Base-by-base conservation (phyloP, 2,329 filamentous ascomycete species). In the Bretziella fagacearum region DNA sequence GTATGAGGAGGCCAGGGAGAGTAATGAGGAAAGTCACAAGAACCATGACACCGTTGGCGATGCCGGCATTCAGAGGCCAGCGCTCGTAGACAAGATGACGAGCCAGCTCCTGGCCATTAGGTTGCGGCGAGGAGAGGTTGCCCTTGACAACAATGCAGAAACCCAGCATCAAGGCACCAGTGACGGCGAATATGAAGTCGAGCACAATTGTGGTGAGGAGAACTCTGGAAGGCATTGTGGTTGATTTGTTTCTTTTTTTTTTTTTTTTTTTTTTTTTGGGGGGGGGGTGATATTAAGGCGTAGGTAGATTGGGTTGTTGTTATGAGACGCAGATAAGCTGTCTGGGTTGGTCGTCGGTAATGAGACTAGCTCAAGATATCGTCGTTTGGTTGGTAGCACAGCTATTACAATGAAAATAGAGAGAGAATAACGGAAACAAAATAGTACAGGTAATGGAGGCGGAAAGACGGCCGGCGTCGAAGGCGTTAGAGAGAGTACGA, bases 1-100 rank as follows among this genome's bases (percentile, higher is more conserved):
- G 74, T 50, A 81, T 73, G 52, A 79, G 68, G 47, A 89, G 65
- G n/a, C 74, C 81, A 2, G 81, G 81, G 13, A 91, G 62, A 5
- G 80, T 81, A 51, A 78, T 59, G 47, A 79, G 56, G 61, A 85
- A 85, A 20, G 79, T 77, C 55, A 75, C 57, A 60, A 89, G 77
- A 58, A 86, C 73, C 56, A 87, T 66, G 56, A 78, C 68, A 52
- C 78, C 73, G 60, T 87, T 87, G 57, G 70, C 77, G 53, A 87
- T 75, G 50, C 77, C 80, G 45, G 77, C 65, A 53, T 65, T 66
- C 44, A 77, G 60, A 7, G 73, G 73, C 48, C 76, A 73, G 25
- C 59, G 58, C 53, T 66, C 63, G 58, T 73, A 72, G 18, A 76
- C 58, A 35, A 76, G 58, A 52, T 71, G 64, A 48, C 67, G 63